Percentiles rank a stretch among this genome's conserved stretches.
These are phyloP conservation scores for Vaccinium vitisidaea DNA, from an alignment of 148 eudicot species.

Conservation along the genomic window DNA sequence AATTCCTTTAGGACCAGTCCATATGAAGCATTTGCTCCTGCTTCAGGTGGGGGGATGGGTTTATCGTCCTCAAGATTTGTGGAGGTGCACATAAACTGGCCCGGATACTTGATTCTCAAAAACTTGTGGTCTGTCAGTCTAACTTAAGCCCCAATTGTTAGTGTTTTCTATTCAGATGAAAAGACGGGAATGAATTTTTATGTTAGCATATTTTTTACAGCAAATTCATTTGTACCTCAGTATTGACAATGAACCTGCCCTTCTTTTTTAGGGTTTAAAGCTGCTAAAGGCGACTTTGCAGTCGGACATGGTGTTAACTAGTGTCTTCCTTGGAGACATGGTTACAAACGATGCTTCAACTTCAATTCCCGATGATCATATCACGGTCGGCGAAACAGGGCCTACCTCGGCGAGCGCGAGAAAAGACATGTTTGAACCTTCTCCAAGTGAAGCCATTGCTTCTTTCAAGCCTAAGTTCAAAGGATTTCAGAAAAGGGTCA, in stretches of 20 bases:
- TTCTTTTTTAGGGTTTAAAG: slow-evolving; percentile 3
- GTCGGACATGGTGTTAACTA: neutral
- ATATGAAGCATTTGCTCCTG: too few relatives aligned
- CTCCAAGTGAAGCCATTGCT: neutral
- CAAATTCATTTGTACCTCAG: neutral
- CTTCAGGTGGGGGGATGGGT: too few relatives aligned
- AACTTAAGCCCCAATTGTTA: too few relatives aligned
- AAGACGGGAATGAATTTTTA: too few relatives aligned
- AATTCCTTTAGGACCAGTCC: too few relatives aligned
- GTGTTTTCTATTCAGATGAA: too few relatives aligned
- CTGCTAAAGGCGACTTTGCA: slow-evolving; percentile 7
- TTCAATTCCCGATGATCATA: neutral
- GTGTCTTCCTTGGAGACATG: neutral
- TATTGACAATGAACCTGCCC: neutral
- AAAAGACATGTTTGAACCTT: neutral
- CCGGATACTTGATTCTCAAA: too few relatives aligned
- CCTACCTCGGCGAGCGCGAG: neutral
- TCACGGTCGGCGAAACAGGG: neutral
- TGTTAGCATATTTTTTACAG: neutral
- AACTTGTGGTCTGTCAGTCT: too few relatives aligned
- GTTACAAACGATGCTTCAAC: neutral
- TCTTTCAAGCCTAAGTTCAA: neutral
- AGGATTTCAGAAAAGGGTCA: neutral
- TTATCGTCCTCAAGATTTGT: too few relatives aligned
- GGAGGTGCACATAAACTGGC: too few relatives aligned